Base-by-base conservation (phyloP, 441 rosid species). In the Jatropha podagrica region DNA sequence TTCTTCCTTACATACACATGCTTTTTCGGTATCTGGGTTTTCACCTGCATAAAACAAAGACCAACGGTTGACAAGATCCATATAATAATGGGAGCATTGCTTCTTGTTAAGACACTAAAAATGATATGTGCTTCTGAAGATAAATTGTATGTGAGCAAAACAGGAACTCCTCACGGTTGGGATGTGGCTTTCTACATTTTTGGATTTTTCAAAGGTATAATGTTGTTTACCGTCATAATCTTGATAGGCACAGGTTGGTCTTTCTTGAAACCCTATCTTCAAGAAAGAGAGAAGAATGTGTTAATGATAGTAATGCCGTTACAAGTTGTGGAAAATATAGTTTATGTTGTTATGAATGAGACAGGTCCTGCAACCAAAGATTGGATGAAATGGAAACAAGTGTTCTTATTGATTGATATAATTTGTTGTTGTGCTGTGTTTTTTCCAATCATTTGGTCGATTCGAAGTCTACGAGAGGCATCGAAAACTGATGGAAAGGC, bases 151-250 rank as follows among this genome's bases (percentile, higher is more conserved):
- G 88, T 86, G 0, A 65, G 81, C 72, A 79, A 65, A 74, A 85
- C 91, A 0, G 92, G 92, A 1, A 86, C 88, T 13, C 89, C 92
- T 0, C 95, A 90, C 27, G 95, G 91, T 6, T 86, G 92, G 95
- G 92, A 90, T 52, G 81, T 88, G 0, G 83, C 85, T 0, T 88
- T 90, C 61, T 88, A 90, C 85, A 60, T 86, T 41, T 88, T 90
- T 52, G 87, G 88, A 65, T 85, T 88, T 76, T 74, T 87, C 37
- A 89, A 88, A 72, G 95, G 90, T 13, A 86, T 84, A 51, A 82
- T 85, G 92, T 26, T 88, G 9, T 90, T 90, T 72, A 85, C 87
- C 0, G 91, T 90, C n/a, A 90, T 90, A 38, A 74, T 82, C 72
- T 77, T 88, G 18, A 87, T 87, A 23, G 92, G 91, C 48, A 86